These are phyloP conservation scores for Lyophyllum shimeji DNA, from an alignment of 768 basidiomycete genomes.

Conservation along the genomic window DNA sequence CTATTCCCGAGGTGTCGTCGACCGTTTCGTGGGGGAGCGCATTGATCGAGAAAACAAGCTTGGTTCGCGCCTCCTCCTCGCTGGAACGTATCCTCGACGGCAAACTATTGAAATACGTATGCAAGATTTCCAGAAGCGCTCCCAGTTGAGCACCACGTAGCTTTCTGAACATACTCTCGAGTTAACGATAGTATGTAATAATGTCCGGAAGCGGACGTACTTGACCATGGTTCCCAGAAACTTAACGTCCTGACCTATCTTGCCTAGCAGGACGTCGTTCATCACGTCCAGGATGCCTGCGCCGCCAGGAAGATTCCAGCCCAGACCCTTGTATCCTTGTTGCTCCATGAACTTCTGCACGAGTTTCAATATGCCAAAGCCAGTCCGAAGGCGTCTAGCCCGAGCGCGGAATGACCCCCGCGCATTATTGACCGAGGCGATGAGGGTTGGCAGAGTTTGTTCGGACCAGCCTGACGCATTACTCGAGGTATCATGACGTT, in stretches of 20 bases:
- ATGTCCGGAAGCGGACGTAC: slow-evolving; percentile 30
- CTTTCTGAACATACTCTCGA: slow-evolving; percentile 29
- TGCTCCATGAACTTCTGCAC: slow-evolving; percentile 43
- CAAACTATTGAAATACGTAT: slow-evolving; percentile 34
- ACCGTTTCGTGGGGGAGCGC: slow-evolving; percentile 11
- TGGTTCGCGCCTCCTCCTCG: slow-evolving; percentile 30
- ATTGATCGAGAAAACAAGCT: slow-evolving; percentile 19
- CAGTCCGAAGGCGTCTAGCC: slow-evolving; percentile 39
- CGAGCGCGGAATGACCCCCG: slow-evolving; percentile 31
- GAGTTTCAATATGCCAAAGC: slow-evolving; percentile 44
- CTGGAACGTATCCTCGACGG: slow-evolving; percentile 28
- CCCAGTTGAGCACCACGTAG: slow-evolving; percentile 32
- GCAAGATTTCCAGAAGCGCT: slow-evolving; percentile 39
- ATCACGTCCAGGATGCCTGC: slow-evolving; percentile 37
- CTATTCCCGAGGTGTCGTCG: slow-evolving; percentile 14
- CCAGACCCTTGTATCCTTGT: slow-evolving; percentile 41
- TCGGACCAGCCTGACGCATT: slow-evolving; percentile 23
- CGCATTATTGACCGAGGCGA: slow-evolving; percentile 35
- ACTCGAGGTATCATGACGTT: neutral
- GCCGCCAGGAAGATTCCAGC: slow-evolving; percentile 26
- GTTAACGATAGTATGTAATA: neutral
- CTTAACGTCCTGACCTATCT: slow-evolving; percentile 40
- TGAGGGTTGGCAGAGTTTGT: slow-evolving; percentile 26
- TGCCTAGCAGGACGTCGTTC: slow-evolving; percentile 44
- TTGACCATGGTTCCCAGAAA: slow-evolving; percentile 46